A percentile compares a stretch with the other conserved stretches of the same genome.
Evolutionary conservation across 192 early-diverging fungal genomes (phyloP).

Genomic region (Spizellomyces punctatus): DNA sequence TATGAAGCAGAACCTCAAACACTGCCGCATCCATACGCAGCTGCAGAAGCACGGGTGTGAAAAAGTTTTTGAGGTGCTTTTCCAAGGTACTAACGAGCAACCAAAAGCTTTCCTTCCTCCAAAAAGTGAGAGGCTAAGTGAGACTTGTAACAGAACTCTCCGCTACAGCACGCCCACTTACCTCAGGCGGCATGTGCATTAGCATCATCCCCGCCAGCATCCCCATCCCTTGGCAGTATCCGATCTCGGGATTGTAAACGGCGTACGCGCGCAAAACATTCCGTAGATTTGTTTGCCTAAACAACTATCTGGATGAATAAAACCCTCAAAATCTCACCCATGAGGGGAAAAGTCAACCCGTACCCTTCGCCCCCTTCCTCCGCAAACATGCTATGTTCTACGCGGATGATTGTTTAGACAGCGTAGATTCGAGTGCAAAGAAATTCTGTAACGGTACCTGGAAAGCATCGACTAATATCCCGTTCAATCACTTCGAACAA

Average conservation of each 20-base stretch:
- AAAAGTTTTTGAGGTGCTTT: conserved; percentile 78
- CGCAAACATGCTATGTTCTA: conserved; percentile 78
- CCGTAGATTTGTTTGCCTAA: conserved; percentile 75
- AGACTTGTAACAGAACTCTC: not conserved
- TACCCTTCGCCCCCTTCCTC: conserved; percentile 60
- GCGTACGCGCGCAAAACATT: conserved; percentile 84
- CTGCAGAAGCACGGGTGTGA: conserved; percentile 69
- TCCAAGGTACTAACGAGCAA: conserved; percentile 75
- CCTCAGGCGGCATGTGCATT: conserved; percentile 76
- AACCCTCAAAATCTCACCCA: not conserved
- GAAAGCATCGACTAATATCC: conserved; percentile 87
- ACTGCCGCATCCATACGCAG: conserved; percentile 80
- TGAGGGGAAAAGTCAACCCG: not conserved
- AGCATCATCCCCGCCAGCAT: conserved; percentile 88
- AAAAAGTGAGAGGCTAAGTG: conserved; percentile 5
- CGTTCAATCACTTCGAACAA: conserved; percentile 89
- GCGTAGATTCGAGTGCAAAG: not conserved
- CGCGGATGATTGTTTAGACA: not conserved
- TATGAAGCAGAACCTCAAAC: conserved; percentile 75
- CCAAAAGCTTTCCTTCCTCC: conserved; percentile 83
- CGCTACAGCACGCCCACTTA: not conserved
- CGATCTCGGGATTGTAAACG: conserved; percentile 79
- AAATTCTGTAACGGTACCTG: conserved; percentile 38
- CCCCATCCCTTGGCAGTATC: conserved; percentile 98
- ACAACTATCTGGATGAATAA: conserved; percentile 7